Evolutionary conservation across 2,329 filamentous ascomycete genomes (phyloP).

Genomic region (Phaeomoniella chlamydospora): DNA sequence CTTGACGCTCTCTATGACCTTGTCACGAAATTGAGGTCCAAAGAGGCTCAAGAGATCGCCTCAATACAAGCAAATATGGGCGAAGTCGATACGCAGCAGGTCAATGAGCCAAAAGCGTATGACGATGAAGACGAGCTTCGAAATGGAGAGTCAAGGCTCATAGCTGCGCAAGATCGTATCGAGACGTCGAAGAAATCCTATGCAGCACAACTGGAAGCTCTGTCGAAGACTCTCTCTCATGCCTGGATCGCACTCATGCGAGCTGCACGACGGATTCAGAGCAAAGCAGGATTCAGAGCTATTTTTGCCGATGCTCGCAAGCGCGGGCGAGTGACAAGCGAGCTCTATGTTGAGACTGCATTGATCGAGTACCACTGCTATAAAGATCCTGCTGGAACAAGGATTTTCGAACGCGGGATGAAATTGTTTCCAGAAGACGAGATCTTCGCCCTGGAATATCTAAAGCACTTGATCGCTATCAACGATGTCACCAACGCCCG

Average conservation of each 20-base stretch:
- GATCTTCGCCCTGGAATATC: slow-evolving; percentile 82
- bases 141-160: slow-evolving; percentile 33
- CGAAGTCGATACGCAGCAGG: slow-evolving; percentile 17
- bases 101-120: slow-evolving; percentile 17
- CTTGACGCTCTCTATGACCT: slow-evolving; percentile 81
- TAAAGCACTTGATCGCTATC: slow-evolving; percentile 84
- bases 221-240: slow-evolving; percentile 78
- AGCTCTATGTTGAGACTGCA: slow-evolving; percentile 88
- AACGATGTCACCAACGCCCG: slow-evolving; percentile 92
- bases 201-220: slow-evolving; percentile 55
- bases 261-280: slow-evolving; percentile 86
- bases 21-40: slow-evolving; percentile 54
- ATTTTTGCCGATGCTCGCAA: slow-evolving; percentile 82
- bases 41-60: slow-evolving; percentile 47
- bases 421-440: slow-evolving; percentile 91
- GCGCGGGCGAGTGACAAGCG: slow-evolving; percentile 76
- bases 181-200: slow-evolving; percentile 50
- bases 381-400: slow-evolving; percentile 79
- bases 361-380: slow-evolving; percentile 93
- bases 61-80: slow-evolving; percentile 41
- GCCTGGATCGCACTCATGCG: slow-evolving; percentile 92
- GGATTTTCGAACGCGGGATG: slow-evolving; percentile 89
- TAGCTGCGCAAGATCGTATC: slow-evolving; percentile 38
- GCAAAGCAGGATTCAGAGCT: slow-evolving; percentile 69
- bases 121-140: slow-evolving; percentile 40